Percentiles rank a stretch among this genome's conserved stretches.
phyloP scores from a whole-genome alignment of 768 basidiomycete species.

The Xerocomus potaroensis region DNA sequence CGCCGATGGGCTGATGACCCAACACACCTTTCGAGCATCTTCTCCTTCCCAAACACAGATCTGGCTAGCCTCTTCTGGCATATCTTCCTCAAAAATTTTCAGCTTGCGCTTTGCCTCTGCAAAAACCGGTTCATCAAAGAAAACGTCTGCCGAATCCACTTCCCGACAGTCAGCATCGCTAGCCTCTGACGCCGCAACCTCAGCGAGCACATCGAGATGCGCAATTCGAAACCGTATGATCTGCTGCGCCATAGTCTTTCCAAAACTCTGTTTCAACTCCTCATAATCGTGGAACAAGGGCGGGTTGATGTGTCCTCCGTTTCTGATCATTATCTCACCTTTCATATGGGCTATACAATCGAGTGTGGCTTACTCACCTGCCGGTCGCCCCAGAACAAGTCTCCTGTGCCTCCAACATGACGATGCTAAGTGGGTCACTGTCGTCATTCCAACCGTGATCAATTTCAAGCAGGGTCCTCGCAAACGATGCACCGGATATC shows the following conservation, averaged over 20 bases:
- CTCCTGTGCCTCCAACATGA: slow-evolving; percentile 62
- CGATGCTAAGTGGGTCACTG: slow-evolving; percentile 31
- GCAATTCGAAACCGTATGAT: slow-evolving; percentile 39
- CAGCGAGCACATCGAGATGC: slow-evolving; percentile 32
- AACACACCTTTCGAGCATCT: slow-evolving; percentile 34
- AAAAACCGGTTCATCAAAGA: slow-evolving; percentile 31
- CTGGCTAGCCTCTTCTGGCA: slow-evolving; percentile 43
- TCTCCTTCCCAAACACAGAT: slow-evolving; percentile 29
- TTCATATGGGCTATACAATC: neutral
- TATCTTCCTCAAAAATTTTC: slow-evolving; percentile 41
- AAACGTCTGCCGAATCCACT: slow-evolving; percentile 33
- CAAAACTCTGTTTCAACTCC: slow-evolving; percentile 35
- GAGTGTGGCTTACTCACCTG: slow-evolving; percentile 32
- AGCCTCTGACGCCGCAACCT: slow-evolving; percentile 29
- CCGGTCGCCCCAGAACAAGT: slow-evolving; percentile 51
- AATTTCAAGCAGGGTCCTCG: slow-evolving; percentile 34
- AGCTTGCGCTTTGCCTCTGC: slow-evolving; percentile 42
- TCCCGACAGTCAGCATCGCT: slow-evolving; percentile 27
- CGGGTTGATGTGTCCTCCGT: slow-evolving; percentile 50
- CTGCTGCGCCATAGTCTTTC: slow-evolving; percentile 35
- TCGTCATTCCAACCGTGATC: slow-evolving; percentile 21
- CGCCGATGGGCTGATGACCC: neutral
- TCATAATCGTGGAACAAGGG: slow-evolving; percentile 45
- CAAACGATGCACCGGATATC: slow-evolving; percentile 44
- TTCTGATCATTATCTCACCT: slow-evolving; percentile 26